Evolutionary conservation across 1,139 yeast genomes (phyloP).

Genomic region (Yamadazyma oceani): DNA sequence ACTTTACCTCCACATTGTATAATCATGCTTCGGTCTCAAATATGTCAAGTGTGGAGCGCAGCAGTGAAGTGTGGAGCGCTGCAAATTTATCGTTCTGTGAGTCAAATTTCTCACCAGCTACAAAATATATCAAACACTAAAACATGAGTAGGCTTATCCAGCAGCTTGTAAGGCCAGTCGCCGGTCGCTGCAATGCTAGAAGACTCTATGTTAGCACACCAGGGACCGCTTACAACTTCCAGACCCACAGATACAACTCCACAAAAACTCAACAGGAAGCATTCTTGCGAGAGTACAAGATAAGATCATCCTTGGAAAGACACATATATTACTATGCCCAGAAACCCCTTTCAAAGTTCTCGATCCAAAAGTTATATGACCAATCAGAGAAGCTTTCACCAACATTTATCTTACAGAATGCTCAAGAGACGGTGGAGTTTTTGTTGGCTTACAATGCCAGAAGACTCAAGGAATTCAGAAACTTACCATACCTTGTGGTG

Average conservation of each 20-base stretch:
- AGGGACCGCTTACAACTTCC: neutral
- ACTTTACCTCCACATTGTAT: too few species aligned
- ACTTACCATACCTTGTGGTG: conserved; percentile 78
- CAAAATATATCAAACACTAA: too few species aligned
- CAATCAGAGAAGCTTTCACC: conserved; percentile 42
- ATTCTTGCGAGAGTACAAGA: conserved; percentile 46
- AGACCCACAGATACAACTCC: neutral
- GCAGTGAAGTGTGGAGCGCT: too few species aligned
- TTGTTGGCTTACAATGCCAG: conserved; percentile 50
- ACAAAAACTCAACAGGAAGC: conserved; percentile 25
- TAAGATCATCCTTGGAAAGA: conserved; percentile 51
- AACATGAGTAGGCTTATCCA: too few species aligned
- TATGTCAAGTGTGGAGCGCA: too few species aligned
- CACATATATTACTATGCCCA: conserved; percentile 51
- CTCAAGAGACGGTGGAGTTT: conserved; percentile 44
- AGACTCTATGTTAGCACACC: too few species aligned
- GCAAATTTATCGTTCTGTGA: too few species aligned
- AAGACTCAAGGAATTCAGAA: conserved; percentile 65
- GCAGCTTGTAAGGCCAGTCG: too few species aligned
- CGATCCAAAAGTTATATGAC: conserved; percentile 44
- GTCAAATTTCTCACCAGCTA: too few species aligned
- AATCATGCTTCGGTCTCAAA: too few species aligned
- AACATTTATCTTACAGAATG: conserved; percentile 33
- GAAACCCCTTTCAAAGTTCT: conserved; percentile 47
- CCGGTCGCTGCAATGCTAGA: too few species aligned